Evolutionary conservation across 2,329 filamentous ascomycete genomes (phyloP), one percentile per base, ranked within the genome.

Genomic region (Microsporum audouinii): DNA sequence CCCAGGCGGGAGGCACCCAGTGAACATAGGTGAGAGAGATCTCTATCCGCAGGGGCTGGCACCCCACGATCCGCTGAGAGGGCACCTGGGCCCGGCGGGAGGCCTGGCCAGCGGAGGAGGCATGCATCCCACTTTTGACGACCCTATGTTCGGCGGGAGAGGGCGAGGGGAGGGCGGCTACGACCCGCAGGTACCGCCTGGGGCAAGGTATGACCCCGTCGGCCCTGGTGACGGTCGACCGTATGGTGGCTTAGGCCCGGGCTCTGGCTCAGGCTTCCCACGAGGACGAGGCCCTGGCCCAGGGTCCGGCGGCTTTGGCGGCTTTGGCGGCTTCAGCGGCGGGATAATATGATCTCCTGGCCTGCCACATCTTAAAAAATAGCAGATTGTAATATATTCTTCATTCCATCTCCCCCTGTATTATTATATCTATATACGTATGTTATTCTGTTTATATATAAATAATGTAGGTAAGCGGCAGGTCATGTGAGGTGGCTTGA

Each of bases 111-210:
- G 39, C 39, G 94, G 92, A 0, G 85, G 87, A 10, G 94, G 94
- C 0, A 99, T 99, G 94, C 89, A 96, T 73, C 94, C 94, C 0
- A 95, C 91, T 0, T 94, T 96, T 71, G 90, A 96, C 68, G 91
- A 97, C 70, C 90, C 89, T 5, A 74, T 96, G 56, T 96, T 96
- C 70, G 81, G 81, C 4, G 55, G 55, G 14, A 87, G 86, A 1
- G 74, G 77, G 7, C 73, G 74, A 1, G 77, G 71, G 5, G 73
- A 78, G 39, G 78, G 74, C 12, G 79, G 77, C 0, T 87, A 82
- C 68, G 82, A 91, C 69, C 85, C 87, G 1, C 87, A 86, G 70
- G 86, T 84, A 33, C 94, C 94, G 3, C 91, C 90, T 1, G 94
- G 94, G 0, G 87, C 91, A n/a, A 80, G 94, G 65, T 97, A 90